These are phyloP conservation scores for Termitomyces eurrhizus DNA, from an alignment of 768 basidiomycete genomes.

Conservation along the genomic window DNA sequence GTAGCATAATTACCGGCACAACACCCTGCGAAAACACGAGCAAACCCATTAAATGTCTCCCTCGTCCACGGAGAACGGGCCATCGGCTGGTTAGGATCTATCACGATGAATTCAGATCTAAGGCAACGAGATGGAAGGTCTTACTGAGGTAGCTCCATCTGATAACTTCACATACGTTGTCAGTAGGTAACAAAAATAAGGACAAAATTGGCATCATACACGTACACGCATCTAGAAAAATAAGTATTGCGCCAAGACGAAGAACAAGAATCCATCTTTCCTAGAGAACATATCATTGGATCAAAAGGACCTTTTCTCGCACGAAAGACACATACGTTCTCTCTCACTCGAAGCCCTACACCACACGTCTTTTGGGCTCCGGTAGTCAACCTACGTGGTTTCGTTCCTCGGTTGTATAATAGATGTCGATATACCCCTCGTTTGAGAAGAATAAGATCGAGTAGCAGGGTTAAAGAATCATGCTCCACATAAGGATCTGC, in stretches of 20 bases:
- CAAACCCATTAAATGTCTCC: constrained; percentile 45
- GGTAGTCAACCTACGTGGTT: constrained; percentile 45
- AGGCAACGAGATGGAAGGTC: constrained; percentile 17
- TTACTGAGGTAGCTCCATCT: constrained; percentile 71
- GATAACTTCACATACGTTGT: constrained; percentile 48
- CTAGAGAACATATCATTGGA: constrained; percentile 25
- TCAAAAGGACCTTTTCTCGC: neutral
- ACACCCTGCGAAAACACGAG: constrained; percentile 63
- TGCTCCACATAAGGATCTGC: constrained; percentile 89
- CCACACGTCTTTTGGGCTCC: constrained; percentile 11
- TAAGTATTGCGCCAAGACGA: constrained; percentile 53
- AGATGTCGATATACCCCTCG: constrained; percentile 79
- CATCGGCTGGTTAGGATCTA: constrained; percentile 37
- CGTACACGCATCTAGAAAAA: constrained; percentile 69
- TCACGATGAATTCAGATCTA: neutral
- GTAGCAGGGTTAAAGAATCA: constrained; percentile 63
- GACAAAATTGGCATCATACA: constrained; percentile 44
- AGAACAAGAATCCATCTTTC: constrained; percentile 57
- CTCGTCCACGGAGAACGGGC: constrained; percentile 47
- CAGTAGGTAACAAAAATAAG: neutral
- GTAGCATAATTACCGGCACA: constrained; percentile 43
- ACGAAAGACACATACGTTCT: constrained; percentile 22
- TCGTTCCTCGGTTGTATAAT: constrained; percentile 72
- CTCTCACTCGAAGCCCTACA: constrained; percentile 7
- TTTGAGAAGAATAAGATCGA: constrained; percentile 82